These are phyloP conservation scores for Exidia glandulosa DNA, from an alignment of 768 basidiomycete species.

Conservation along the genomic window DNA sequence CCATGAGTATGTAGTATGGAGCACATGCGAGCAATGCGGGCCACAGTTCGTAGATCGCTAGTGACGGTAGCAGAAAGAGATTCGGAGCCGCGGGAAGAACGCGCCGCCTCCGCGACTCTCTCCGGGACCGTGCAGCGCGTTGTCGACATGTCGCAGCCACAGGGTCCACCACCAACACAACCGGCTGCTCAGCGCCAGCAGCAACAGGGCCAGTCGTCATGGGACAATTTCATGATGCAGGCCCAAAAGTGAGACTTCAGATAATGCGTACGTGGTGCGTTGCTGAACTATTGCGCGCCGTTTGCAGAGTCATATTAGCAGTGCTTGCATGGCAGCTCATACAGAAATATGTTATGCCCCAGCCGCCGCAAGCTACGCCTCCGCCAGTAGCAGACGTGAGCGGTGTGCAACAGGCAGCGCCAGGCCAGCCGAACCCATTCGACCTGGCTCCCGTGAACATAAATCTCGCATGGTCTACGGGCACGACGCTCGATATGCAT, in stretches of 20 bases:
- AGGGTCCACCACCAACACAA: neutral
- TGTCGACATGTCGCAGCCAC: neutral
- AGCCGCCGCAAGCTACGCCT: neutral
- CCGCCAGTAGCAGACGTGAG: neutral
- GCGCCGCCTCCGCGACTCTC: neutral
- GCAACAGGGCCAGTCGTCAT: neutral
- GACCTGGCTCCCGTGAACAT: constrained; percentile 44
- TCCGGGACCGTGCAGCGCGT: neutral
- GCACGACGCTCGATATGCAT: constrained; percentile 54
- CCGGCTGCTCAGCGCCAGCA: neutral
- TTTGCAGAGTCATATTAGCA: neutral
- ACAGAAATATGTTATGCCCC: neutral
- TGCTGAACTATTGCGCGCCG: neutral
- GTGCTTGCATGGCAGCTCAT: neutral
- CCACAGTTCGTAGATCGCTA: no score
- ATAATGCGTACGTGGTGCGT: neutral
- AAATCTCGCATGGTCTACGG: constrained; percentile 48
- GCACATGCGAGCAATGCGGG: no score
- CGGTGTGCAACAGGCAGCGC: constrained; percentile 8
- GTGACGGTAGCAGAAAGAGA: neutral
- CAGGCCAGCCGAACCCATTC: constrained; percentile 29
- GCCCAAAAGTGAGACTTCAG: neutral
- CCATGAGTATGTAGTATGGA: no score
- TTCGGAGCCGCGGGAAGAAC: neutral
- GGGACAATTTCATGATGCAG: neutral